Conservation (phyloP, 345 rosid species). For the Draba incana region DNA sequence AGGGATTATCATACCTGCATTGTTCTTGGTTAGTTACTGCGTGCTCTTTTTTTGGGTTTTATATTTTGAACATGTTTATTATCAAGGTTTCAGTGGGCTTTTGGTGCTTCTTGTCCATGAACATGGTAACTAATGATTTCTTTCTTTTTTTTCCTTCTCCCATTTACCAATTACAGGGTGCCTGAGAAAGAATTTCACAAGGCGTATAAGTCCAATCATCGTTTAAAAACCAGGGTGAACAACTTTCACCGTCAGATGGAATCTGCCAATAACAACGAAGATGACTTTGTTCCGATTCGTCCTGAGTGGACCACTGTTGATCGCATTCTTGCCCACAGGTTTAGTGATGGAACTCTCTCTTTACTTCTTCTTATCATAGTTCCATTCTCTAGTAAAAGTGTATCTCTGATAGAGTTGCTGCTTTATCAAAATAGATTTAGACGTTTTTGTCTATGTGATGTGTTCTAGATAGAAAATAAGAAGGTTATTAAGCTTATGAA, state of each 20-base stretch:
- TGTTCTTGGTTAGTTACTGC: constrained; percentile 75
- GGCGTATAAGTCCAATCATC: constrained; percentile 94
- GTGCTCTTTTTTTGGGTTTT: not conserved
- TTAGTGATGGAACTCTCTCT: constrained; percentile 16
- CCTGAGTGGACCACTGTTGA: constrained; percentile 99
- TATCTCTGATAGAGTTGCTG: constrained; percentile 13
- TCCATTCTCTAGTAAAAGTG: not conserved
- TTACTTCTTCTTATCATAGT: not conserved
- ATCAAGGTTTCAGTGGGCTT: constrained; percentile 15
- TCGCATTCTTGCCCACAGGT: constrained; percentile 96
- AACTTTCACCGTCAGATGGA: constrained; percentile 83
- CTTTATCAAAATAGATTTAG: constrained; percentile 16
- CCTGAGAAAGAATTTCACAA: constrained; percentile 89
- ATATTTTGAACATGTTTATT: constrained; percentile 16
- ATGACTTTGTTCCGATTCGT: constrained; percentile 87
- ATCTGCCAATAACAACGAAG: constrained; percentile 68
- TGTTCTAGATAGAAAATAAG: not conserved
- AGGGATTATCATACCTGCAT: constrained; percentile 94
- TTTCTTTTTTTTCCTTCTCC: constrained; percentile 1
- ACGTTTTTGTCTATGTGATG: not conserved
- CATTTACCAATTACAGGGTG: constrained; percentile 56
- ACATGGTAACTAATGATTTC: constrained; percentile 2
- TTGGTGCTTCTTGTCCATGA: not conserved
- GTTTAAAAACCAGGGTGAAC: constrained; percentile 84
- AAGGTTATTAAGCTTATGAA: not conserved